Evolutionary conservation across 257 asterid genomes (phyloP).

Genomic region (Asclepias syriaca): DNA sequence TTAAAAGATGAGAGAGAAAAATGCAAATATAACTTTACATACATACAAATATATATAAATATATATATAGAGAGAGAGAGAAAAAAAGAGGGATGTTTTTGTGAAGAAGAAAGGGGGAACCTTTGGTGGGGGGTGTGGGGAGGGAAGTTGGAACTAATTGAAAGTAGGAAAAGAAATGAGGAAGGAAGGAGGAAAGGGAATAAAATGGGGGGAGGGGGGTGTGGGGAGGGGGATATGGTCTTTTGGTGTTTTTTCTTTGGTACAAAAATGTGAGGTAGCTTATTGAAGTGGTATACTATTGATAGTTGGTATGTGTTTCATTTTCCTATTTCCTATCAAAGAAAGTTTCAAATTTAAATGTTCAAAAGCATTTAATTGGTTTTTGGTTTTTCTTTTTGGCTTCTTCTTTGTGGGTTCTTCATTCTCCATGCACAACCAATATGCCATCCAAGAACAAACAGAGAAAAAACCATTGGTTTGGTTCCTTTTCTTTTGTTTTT

Average conservation of each 20-base stretch:
- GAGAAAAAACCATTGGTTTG: too few relatives aligned
- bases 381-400: slow-evolving; percentile 7
- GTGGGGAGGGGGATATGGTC: too few relatives aligned
- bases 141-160: too few relatives aligned
- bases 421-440: slow-evolving; percentile 3
- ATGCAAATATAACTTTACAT: too few relatives aligned
- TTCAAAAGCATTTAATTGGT: background rate
- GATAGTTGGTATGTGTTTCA: background rate
- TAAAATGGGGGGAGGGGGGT: too few relatives aligned
- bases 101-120: background rate
- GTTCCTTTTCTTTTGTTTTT: too few relatives aligned
- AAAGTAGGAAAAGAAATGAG: background rate
- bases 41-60: too few relatives aligned
- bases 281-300: background rate
- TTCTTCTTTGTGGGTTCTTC: background rate
- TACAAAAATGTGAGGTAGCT: slow-evolving; percentile 1
- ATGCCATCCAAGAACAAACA: background rate
- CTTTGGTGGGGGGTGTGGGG: background rate
- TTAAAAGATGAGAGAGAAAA: slow-evolving; percentile 30
- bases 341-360: background rate
- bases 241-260: background rate
- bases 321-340: background rate
- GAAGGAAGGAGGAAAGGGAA: background rate
- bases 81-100: background rate
- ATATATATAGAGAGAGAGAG: background rate